A percentile compares a stretch with the other conserved stretches of the same genome.
phyloP scores from a whole-genome alignment of 257 asterid genomes.

The Leptodermis oblonga region DNA sequence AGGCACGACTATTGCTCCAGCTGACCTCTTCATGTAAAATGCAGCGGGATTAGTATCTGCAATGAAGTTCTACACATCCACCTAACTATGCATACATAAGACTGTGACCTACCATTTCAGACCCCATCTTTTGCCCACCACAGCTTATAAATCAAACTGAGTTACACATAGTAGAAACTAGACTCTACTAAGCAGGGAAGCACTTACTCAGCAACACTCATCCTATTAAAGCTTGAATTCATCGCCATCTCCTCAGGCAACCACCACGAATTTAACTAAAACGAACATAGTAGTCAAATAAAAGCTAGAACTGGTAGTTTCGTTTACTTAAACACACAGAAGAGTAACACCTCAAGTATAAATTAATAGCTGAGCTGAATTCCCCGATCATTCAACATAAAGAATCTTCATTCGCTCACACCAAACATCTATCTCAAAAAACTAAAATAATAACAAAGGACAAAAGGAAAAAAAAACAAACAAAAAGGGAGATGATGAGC shows the following conservation, averaged over 20 bases:
- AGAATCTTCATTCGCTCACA: not conserved
- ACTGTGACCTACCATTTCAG: not conserved
- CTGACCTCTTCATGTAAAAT: too few relatives aligned
- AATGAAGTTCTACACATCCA: not conserved
- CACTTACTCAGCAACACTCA: not conserved
- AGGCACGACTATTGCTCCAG: not conserved
- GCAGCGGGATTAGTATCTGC: not conserved
- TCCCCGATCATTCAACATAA: not conserved
- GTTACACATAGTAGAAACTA: not conserved
- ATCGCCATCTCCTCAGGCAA: not conserved
- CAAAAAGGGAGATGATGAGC: constrained; percentile 5
- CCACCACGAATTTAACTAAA: not conserved
- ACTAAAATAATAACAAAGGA: not conserved
- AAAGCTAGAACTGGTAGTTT: not conserved
- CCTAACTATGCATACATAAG: not conserved
- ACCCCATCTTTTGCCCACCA: not conserved
- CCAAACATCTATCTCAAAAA: not conserved
- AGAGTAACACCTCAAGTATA: not conserved
- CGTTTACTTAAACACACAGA: not conserved
- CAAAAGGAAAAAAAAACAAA: not conserved
- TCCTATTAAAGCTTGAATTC: not conserved
- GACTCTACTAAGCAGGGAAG: not conserved
- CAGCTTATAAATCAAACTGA: not conserved
- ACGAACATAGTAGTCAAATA: not conserved
- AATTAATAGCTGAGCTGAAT: constrained; percentile 3